Conservation (phyloP, 148 eudicot genomes). For the Rhododendron simsii region DNA sequence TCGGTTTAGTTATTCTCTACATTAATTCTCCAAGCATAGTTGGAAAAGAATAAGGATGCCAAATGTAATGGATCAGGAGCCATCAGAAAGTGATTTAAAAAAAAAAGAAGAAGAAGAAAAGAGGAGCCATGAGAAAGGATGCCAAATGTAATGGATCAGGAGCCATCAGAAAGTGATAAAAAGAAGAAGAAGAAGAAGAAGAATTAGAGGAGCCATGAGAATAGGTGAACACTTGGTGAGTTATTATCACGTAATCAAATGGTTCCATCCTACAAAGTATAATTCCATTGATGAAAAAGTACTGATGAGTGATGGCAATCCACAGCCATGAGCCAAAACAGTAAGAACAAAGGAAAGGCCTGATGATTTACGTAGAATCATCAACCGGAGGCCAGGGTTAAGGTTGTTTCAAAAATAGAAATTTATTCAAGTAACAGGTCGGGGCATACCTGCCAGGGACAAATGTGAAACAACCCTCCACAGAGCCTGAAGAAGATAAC, state of each 20-base stretch:
- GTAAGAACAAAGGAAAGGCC: neutral
- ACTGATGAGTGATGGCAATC: neutral
- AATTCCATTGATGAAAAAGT: neutral
- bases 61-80: neutral
- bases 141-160: neutral
- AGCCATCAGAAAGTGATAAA: no score
- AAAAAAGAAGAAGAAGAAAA: no score
- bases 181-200: no score
- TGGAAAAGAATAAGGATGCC: neutral
- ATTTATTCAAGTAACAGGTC: neutral
- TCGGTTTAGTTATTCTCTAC: neutral
- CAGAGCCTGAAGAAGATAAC: slow-evolving; percentile 46
- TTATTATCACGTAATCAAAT: neutral
- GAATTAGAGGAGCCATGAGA: neutral
- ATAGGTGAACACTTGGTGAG: neutral
- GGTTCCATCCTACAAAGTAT: neutral
- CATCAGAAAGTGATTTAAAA: no score
- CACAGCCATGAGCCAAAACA: neutral
- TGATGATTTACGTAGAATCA: neutral
- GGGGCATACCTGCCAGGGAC: slow-evolving; percentile 77
- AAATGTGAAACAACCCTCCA: slow-evolving; percentile 86
- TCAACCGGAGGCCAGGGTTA: neutral
- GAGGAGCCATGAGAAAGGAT: neutral
- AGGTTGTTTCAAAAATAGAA: neutral
- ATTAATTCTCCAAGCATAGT: neutral